phyloP scores from a whole-genome alignment of 495 filamentous ascomycete genomes.

The Aspergillus sparsus region DNA sequence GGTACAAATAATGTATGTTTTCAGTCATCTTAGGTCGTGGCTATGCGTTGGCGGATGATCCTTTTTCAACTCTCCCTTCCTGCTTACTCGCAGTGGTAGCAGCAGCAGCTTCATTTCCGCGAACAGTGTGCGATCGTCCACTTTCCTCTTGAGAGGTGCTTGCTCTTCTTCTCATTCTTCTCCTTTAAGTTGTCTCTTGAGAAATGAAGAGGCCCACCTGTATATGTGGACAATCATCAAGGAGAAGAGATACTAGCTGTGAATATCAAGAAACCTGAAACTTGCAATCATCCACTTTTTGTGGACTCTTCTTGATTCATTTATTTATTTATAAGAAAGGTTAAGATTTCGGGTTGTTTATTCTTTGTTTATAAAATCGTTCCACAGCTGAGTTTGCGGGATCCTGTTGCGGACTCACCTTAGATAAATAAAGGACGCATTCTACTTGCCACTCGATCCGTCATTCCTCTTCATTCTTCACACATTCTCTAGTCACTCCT shows the following conservation, averaged over 20 bases:
- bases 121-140: neutral
- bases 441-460: conserved; percentile 12
- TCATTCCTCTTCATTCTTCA: neutral
- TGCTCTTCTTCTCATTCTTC: too few relatives aligned
- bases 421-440: neutral
- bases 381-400: conserved; percentile 1
- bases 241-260: too few relatives aligned
- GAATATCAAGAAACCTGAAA: neutral
- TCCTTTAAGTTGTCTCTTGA: too few relatives aligned
- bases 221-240: too few relatives aligned
- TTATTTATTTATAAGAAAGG: neutral
- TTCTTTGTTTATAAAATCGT: neutral
- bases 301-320: neutral
- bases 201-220: too few relatives aligned
- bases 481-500: neutral
- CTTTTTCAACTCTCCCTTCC: too few relatives aligned
- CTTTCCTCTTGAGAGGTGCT: neutral
- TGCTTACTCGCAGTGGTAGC: too few relatives aligned
- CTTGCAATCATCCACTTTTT: neutral
- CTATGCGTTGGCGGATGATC: too few relatives aligned
- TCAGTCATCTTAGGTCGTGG: too few relatives aligned
- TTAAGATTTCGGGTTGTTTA: neutral
- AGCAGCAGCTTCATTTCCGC: neutral
- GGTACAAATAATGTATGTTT: too few relatives aligned
- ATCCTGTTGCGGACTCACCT: conserved; percentile 2